These are phyloP conservation scores for Kluyveromyces lactis DNA, from an alignment of 805 yeast species.

Conservation along the genomic window DNA sequence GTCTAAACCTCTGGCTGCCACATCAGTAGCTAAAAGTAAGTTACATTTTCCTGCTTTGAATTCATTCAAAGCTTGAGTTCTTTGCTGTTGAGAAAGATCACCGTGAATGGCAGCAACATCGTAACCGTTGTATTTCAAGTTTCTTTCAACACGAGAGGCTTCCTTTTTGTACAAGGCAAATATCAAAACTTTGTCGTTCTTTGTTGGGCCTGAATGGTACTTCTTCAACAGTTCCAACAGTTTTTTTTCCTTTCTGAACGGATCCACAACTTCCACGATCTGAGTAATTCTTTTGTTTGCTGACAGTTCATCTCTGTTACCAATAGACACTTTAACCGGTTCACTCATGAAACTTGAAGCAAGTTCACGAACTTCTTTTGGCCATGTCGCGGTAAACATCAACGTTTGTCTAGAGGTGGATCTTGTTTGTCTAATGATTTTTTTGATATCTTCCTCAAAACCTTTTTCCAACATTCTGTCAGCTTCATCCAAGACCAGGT, in stretches of 20 bases:
- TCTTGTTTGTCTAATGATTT: conserved; percentile 59
- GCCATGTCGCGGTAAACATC: conserved; percentile 99
- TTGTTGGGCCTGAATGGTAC: conserved; percentile 59
- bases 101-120: conserved; percentile 93
- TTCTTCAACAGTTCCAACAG: conserved; percentile 62
- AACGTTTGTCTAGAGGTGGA: conserved; percentile 67
- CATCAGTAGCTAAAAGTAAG: conserved; percentile 91
- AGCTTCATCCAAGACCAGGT: conserved; percentile 92
- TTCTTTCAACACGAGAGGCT: conserved; percentile 82
- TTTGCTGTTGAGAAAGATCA: conserved; percentile 84
- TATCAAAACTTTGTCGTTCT: conserved; percentile 75
- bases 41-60: conserved; percentile 76
- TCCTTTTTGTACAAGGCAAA: conserved; percentile 96
- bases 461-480: conserved; percentile 99
- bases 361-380: conserved; percentile 92
- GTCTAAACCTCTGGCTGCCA: conserved; percentile 95
- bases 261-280: conserved; percentile 86
- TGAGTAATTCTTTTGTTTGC: conserved; percentile 95
- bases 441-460: conserved; percentile 90
- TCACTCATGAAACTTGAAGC: conserved; percentile 75
- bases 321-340: conserved; percentile 89
- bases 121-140: conserved; percentile 64
- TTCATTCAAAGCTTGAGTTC: conserved; percentile 76
- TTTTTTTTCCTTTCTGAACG: conserved; percentile 67
- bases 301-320: conserved; percentile 86